Base-by-base conservation (phyloP, 805 yeast genomes). In the Metschnikowia similis region DNA sequence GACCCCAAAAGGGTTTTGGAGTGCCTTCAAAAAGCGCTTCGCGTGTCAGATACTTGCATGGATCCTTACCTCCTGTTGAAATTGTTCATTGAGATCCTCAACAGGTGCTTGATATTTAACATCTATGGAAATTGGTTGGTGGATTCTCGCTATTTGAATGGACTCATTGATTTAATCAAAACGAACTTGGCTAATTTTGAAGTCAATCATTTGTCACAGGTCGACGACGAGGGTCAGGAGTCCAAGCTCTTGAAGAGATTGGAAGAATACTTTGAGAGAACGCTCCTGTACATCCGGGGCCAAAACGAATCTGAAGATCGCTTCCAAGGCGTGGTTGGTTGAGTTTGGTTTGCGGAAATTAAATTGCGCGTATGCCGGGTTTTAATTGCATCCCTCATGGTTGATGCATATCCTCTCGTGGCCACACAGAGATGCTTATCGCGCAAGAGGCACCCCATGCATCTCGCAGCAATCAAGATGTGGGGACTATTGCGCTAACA, bases 31-130 rank as follows among this genome's bases (percentile, higher is more conserved):
- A 82, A 92, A 57, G 82, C 97, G 1, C 66, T 92, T 14, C 75
- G 97, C 41, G 89, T 89, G 7, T 96, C 97, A 0, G 98, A 94
- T 65, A 86, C 94, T n/a, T 87, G 94, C 50, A 84, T 91, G 84
- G 98, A 92, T 62, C 77, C 77, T 7, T 71, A 68, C 52, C 85
- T 82, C 41, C 86, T 89, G 34, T 73, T 87, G 49, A 92, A 89
- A 66, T 74, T 94, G 48, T 91, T 92, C 71, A 84, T 92, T 41
- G 98, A 94, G 69, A 89, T 94, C 17, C 73, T 94, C 56, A 89
- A 89, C 70, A 80, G 89, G 54, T 89, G 96, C 54, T 68, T 92
- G 35, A 89, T 90, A 62, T 94, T 85, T 66, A 85, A 87, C 65
- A 85, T 87, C 48, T 91, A 86, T 58, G 96, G 94, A 3, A 85